Percentiles rank a stretch among this genome's conserved stretches.
Evolutionary conservation across 176 grass and related monocot species (phyloP).

Genomic region (Eleusine indica): DNA sequence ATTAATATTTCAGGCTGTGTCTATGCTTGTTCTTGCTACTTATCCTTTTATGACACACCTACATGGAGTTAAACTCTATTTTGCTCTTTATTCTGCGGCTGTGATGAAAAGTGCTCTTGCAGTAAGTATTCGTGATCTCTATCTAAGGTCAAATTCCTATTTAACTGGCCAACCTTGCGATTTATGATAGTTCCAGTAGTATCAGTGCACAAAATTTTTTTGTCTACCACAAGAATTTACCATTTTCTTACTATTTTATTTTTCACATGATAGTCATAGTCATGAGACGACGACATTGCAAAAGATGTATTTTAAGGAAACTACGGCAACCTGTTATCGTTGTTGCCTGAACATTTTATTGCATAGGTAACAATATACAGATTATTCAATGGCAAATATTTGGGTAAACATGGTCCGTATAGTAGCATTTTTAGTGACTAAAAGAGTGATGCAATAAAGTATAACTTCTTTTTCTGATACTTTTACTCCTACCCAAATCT

Average conservation of each 20-base stretch:
- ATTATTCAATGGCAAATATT: not conserved
- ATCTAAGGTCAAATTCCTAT: not conserved
- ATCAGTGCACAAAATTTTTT: no score
- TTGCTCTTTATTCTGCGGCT: constrained; percentile 55
- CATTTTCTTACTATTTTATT: not conserved
- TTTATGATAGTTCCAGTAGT: not conserved
- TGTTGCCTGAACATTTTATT: no score
- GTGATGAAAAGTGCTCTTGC: constrained; percentile 57
- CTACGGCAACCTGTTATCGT: no score
- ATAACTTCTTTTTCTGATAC: not conserved
- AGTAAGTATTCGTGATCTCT: constrained; percentile 35
- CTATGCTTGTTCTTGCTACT: constrained; percentile 56
- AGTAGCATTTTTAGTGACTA: not conserved
- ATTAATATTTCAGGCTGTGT: constrained; percentile 50
- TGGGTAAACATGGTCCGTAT: not conserved
- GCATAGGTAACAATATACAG: no score
- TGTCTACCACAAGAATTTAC: not conserved
- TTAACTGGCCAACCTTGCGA: not conserved
- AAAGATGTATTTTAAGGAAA: not conserved
- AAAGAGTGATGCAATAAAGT: not conserved
- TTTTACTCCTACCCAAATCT: not conserved
- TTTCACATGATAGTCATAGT: not conserved
- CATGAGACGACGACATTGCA: not conserved
- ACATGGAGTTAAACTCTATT: constrained; percentile 40
- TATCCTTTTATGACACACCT: constrained; percentile 74